A percentile compares a stretch with the other conserved stretches of the same genome.
Evolutionary conservation across 139 green algal species (phyloP).

Genomic region (Mesotaenium endlicherianum): DNA sequence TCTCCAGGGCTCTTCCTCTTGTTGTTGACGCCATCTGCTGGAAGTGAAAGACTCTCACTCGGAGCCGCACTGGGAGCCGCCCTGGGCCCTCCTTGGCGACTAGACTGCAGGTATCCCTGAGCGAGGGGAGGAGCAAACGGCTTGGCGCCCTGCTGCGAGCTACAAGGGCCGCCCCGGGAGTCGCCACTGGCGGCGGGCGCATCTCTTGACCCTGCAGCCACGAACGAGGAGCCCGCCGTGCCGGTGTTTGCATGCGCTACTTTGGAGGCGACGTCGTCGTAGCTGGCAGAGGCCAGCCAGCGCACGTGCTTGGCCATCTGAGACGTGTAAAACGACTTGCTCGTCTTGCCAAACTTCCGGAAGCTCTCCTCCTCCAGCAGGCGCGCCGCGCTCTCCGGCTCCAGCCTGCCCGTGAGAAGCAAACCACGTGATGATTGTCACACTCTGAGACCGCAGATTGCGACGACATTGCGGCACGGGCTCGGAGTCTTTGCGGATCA

Average conservation of each 20-base stretch:
- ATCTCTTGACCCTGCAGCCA: not conserved
- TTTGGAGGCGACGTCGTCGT: too few relatives aligned
- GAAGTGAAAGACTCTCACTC: too few relatives aligned
- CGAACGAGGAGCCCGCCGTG: not conserved
- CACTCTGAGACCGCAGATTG: not conserved
- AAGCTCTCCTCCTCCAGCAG: constrained; percentile 16
- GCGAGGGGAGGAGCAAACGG: too few relatives aligned
- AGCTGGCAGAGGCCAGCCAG: constrained; percentile 7
- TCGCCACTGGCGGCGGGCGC: not conserved
- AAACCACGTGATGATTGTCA: not conserved
- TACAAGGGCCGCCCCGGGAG: too few relatives aligned
- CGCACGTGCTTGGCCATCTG: constrained; percentile 1
- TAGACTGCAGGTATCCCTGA: too few relatives aligned
- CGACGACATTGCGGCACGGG: not conserved
- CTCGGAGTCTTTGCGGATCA: not conserved
- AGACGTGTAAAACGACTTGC: constrained; percentile 18
- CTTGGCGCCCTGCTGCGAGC: too few relatives aligned
- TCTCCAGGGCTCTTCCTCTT: too few relatives aligned
- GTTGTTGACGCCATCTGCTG: too few relatives aligned
- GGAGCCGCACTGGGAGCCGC: too few relatives aligned
- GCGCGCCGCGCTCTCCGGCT: not conserved
- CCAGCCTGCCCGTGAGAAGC: not conserved
- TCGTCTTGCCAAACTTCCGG: constrained; percentile 1
- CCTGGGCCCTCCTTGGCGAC: too few relatives aligned
- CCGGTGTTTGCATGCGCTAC: not conserved